A percentile compares a stretch with the other conserved stretches of the same genome.
Conservation (phyloP, 2,329 filamentous ascomycete genomes). For the Aspergillus nomiae region DNA sequence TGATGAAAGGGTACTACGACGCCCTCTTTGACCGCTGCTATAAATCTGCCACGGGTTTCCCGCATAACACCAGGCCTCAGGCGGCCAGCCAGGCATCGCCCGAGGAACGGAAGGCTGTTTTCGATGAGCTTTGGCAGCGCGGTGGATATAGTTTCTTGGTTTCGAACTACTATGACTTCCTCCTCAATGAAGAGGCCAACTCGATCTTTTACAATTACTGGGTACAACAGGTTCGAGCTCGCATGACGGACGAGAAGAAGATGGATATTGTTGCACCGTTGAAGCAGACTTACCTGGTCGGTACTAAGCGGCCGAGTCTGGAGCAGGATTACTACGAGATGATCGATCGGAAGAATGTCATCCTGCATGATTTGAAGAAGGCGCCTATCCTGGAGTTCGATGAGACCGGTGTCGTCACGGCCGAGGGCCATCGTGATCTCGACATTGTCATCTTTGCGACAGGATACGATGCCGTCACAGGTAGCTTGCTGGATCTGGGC, state of each 20-base stretch:
- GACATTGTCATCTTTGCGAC: constrained; percentile 9
- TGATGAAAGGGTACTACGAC: constrained; percentile 47
- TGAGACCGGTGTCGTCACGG: constrained; percentile 39
- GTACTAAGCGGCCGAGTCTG: constrained; percentile 51
- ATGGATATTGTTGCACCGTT: constrained; percentile 55
- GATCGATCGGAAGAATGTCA: constrained; percentile 48
- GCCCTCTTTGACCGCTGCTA: constrained; percentile 56
- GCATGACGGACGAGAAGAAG: constrained; percentile 53
- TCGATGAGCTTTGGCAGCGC: constrained; percentile 51
- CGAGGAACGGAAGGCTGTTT: constrained; percentile 53
- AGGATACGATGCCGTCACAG: constrained; percentile 19
- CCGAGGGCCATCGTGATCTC: not conserved
- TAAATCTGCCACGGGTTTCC: constrained; percentile 58
- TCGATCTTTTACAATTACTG: constrained; percentile 57
- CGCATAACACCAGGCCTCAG: constrained; percentile 25
- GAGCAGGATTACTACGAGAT: constrained; percentile 55
- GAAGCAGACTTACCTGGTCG: constrained; percentile 55
- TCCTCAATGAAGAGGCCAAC: constrained; percentile 48
- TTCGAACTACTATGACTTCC: constrained; percentile 47
- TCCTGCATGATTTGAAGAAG: constrained; percentile 48
- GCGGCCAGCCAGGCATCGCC: constrained; percentile 52
- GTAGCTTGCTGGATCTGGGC: constrained; percentile 14
- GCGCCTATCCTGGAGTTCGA: constrained; percentile 46
- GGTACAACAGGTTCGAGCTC: constrained; percentile 51
- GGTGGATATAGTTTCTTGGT: constrained; percentile 60